Conservation (phyloP, 2,329 filamentous ascomycete genomes). For the Paecilomyces fulvus region DNA sequence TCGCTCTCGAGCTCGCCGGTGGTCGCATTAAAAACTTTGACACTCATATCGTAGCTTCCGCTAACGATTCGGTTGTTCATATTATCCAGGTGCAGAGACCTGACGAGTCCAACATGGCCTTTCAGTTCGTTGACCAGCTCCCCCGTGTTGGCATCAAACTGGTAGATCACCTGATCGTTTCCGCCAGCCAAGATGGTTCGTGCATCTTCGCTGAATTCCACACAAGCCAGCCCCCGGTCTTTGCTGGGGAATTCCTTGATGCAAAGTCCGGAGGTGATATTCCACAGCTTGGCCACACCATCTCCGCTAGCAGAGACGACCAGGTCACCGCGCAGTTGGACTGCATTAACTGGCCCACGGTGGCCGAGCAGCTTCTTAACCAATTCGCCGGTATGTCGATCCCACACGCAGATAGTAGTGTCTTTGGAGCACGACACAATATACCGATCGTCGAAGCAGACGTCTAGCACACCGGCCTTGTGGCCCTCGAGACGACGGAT, state of each 20-base stretch:
- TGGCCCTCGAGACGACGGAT: conserved; percentile 71
- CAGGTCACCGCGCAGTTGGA: conserved; percentile 86
- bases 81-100: conserved; percentile 83
- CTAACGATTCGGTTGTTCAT: conserved; percentile 79
- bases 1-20: conserved; percentile 70
- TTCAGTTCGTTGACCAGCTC: conserved; percentile 71
- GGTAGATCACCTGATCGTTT: conserved; percentile 90
- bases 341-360: conserved; percentile 86
- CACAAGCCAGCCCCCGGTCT: conserved; percentile 88
- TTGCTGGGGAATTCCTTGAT: conserved; percentile 86
- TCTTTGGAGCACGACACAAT: conserved; percentile 98
- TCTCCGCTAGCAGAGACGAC: conserved; percentile 92
- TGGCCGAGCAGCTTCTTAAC: conserved; percentile 78
- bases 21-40: conserved; percentile 87
- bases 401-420: conserved; percentile 87
- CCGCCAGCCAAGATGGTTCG: conserved; percentile 87
- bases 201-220: conserved; percentile 94
- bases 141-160: conserved; percentile 90
- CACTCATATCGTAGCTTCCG: conserved; percentile 89
- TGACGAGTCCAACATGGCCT: conserved; percentile 78
- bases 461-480: conserved; percentile 80
- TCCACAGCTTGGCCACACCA: conserved; percentile 90
- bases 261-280: conserved; percentile 77
- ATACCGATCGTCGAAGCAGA: conserved; percentile 83
- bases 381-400: conserved; percentile 66